Evolutionary conservation across 2,329 filamentous ascomycete genomes (phyloP), one percentile per base, ranked within the genome.

Genomic region (Penicillium sp.): DNA sequence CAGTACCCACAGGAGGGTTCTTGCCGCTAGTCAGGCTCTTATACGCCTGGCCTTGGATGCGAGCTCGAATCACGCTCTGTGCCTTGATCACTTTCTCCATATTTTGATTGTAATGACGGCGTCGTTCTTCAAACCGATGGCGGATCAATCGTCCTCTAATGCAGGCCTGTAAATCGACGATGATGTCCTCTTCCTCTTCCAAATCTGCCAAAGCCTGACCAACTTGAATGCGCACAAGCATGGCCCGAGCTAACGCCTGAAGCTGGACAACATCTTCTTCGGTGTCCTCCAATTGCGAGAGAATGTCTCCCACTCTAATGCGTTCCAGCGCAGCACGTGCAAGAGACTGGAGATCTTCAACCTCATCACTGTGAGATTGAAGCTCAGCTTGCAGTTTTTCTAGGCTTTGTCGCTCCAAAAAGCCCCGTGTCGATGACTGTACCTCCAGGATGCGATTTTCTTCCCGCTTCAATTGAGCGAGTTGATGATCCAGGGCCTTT

Each of bases 11-110:
- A 0, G 93, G 93, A 25, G 93, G 93, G 64, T 97, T 97, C 73
- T 95, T 96, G 51, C 93, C 94, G 29, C 84, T 90, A 2, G 90
- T 97, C 55, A 98, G 77, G 66, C 88, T 95, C 79, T 95, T 96
- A 76, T 98, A 98, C 2, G 93, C 93, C 70, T 98, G 89, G 44
- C 93, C 93, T 68, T 98, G 93, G 43, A 97, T 88, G 65, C 94
- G 93, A 56, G 85, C 93, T 52, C 93, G 84, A 45, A 97, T 85
- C 57, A 97, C 95, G 66, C 93, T 98, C 67, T 98, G 94, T 48
- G 97, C 90, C 71, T 98, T 98, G 76, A 98, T 85, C 26, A 98
- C 93, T 70, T 94, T 97, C 62, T 95, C 84, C 93, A 98, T 98
- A 64, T 98, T 98, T 70, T 95, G 85, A 58, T 86, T 85, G 75